Base-by-base conservation (phyloP, 345 rosid species). In the Eutrema heterophyllum region DNA sequence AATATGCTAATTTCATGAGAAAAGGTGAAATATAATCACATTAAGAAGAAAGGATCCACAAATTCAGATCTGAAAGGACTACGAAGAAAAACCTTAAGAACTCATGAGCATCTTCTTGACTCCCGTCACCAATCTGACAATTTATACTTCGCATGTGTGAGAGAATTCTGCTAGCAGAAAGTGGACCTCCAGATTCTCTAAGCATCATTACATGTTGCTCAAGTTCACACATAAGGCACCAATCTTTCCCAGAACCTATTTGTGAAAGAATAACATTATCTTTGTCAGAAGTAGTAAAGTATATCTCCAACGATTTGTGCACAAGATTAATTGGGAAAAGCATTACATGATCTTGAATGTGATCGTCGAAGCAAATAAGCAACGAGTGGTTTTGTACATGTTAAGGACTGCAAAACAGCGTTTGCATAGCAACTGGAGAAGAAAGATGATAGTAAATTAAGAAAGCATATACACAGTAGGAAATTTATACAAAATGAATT, bases 31-130 rank as follows among this genome's bases (percentile, higher is more conserved):
- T 53, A 21, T 32, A 21, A 13, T 39, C 38, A 15, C 13, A 45
- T 35, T 15, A 14, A 7, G 49, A 38, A 43, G 52, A 52, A 54
- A 64, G 32, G 45, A 40, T 64, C 2, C 18, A 36, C 24, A 58
- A 21, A 67, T 7, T 54, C 30, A 46, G 55, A 68, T 46, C 56
- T 59, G 16, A 55, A 68, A 38, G 70, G 72, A 67, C 60, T 52
- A 61, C 29, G 38, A 71, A 41, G 58, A 61, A 15, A 41, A 67
- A 90, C 96, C 97, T 90, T 84, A 88, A 78, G 82, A 88, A 90
- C 64, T 90, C 97, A 73, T 90, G 97, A 27, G 97, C 97, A 82
- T 90, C 97, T 85, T 90, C 94, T 78, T 88, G 97, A 78, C 89
- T 90, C 66, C 94, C 94, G 77, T 87, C 86, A 45, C 97, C 92